Evolutionary conservation across 139 green algal genomes (phyloP).

Genomic region (Ulvella scutata): DNA sequence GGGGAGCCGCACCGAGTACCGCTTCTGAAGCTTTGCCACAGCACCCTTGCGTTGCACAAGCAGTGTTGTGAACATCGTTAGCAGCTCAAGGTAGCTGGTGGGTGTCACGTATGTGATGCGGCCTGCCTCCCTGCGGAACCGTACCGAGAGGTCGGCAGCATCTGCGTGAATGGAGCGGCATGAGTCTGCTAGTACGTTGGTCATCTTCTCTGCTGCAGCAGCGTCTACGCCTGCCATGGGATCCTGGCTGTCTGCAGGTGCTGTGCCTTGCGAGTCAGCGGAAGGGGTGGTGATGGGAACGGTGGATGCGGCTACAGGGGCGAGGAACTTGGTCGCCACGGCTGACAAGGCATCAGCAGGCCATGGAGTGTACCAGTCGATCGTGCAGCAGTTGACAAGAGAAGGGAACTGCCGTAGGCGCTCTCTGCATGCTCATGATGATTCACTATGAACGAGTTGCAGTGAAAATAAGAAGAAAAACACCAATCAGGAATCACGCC

Average conservation of each 20-base stretch:
- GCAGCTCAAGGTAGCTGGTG: constrained; percentile 45
- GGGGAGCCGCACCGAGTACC: not conserved
- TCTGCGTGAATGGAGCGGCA: constrained; percentile 20
- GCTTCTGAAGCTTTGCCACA: not conserved
- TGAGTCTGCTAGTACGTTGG: not conserved
- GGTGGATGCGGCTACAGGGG: not conserved
- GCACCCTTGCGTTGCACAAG: not conserved
- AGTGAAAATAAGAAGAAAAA: no score
- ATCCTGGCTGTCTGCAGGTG: not conserved
- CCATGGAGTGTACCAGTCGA: constrained; percentile 23
- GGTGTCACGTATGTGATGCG: constrained; percentile 54
- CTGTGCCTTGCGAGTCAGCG: not conserved
- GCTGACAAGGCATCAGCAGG: constrained; percentile 20
- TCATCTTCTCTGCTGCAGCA: not conserved
- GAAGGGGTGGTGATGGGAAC: not conserved
- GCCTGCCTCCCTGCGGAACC: constrained; percentile 16
- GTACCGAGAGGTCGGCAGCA: constrained; percentile 10
- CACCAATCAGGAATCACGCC: no score
- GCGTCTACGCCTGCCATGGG: no score
- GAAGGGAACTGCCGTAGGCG: constrained; percentile 34
- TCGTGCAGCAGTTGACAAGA: constrained; percentile 48
- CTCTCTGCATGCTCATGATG: constrained; percentile 13
- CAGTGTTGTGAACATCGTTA: constrained; percentile 26
- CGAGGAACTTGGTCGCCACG: constrained; percentile 34
- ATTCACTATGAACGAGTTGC: no score